phyloP scores from a whole-genome alignment of 441 rosid genomes.

The Flueggea neowawraea region DNA sequence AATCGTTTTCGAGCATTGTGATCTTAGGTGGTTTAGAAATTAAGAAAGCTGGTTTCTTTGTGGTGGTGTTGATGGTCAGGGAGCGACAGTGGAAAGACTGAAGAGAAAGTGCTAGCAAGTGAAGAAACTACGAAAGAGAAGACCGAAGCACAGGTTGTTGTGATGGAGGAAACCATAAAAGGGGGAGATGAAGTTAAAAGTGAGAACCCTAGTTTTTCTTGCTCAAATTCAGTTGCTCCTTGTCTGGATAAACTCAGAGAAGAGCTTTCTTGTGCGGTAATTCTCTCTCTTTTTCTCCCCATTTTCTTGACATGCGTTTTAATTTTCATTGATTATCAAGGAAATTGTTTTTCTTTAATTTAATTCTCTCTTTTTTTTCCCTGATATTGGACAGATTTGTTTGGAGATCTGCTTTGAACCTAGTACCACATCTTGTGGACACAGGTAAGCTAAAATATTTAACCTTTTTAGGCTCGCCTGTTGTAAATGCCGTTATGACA shows the following conservation, averaged over 20 bases:
- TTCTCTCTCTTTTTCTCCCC: constrained; percentile 17
- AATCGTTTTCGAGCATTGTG: not conserved
- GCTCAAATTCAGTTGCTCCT: constrained; percentile 36
- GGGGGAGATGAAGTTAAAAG: constrained; percentile 24
- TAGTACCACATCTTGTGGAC: constrained; percentile 95
- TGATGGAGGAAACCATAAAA: not conserved
- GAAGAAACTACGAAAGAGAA: constrained; percentile 24
- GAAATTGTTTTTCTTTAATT: not conserved
- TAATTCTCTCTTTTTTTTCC: not conserved
- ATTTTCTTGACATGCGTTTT: not conserved
- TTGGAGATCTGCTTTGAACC: constrained; percentile 96
- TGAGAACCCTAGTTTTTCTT: constrained; percentile 23
- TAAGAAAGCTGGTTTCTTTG: constrained; percentile 6
- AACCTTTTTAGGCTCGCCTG: not conserved
- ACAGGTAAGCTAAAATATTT: constrained; percentile 48
- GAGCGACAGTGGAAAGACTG: constrained; percentile 24
- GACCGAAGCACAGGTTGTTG: not conserved
- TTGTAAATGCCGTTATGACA: too few species aligned
- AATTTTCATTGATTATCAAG: constrained; percentile 6
- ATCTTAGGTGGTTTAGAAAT: not conserved
- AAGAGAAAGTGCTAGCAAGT: constrained; percentile 10
- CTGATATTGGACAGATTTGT: constrained; percentile 59
- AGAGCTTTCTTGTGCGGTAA: constrained; percentile 94
- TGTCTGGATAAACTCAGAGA: constrained; percentile 84
- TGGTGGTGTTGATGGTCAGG: constrained; percentile 22